Percentiles rank a stretch among this genome's conserved stretches.
Evolutionary conservation across 352 stramenopile species (phyloP).

Genomic region (Phytophthora pseudosyringae): DNA sequence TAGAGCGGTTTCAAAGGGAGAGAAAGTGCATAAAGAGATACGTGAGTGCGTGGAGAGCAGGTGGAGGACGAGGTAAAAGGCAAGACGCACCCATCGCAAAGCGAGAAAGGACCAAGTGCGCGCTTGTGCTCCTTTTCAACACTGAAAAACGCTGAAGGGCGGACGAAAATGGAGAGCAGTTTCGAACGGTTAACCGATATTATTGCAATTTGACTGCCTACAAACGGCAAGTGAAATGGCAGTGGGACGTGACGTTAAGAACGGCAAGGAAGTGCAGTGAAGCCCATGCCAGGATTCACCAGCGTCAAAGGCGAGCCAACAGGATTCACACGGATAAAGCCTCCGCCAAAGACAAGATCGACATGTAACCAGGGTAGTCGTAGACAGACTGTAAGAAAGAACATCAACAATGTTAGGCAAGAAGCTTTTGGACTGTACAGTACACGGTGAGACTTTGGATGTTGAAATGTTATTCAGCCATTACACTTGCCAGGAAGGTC

Average conservation of each 20-base stretch:
- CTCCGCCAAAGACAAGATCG: neutral
- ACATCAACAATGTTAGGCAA: no score
- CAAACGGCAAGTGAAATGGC: constrained; percentile 18
- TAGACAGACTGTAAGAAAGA: neutral
- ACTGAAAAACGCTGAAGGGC: constrained; percentile 25
- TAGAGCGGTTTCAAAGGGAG: neutral
- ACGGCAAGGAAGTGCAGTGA: neutral
- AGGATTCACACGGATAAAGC: constrained; percentile 13
- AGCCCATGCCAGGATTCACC: constrained; percentile 17
- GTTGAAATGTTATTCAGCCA: constrained; percentile 52
- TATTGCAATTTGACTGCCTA: constrained; percentile 8
- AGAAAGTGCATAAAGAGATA: constrained; percentile 1
- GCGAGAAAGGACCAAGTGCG: neutral
- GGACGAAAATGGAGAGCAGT: constrained; percentile 36
- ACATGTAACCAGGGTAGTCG: no score
- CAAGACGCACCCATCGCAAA: constrained; percentile 26
- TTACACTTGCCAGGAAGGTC: constrained; percentile 35
- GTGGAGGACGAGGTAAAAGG: neutral
- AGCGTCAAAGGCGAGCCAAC: neutral
- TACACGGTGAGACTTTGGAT: constrained; percentile 12
- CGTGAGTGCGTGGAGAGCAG: constrained; percentile 1
- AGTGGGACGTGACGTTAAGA: constrained; percentile 10
- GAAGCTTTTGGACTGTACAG: neutral
- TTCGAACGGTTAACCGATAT: constrained; percentile 33
- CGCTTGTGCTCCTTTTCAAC: constrained; percentile 7